Evolutionary conservation across 192 early-diverging fungal species (phyloP), one percentile per base, ranked within the genome.

Genomic region (Pecoramyces ruminantium): DNA sequence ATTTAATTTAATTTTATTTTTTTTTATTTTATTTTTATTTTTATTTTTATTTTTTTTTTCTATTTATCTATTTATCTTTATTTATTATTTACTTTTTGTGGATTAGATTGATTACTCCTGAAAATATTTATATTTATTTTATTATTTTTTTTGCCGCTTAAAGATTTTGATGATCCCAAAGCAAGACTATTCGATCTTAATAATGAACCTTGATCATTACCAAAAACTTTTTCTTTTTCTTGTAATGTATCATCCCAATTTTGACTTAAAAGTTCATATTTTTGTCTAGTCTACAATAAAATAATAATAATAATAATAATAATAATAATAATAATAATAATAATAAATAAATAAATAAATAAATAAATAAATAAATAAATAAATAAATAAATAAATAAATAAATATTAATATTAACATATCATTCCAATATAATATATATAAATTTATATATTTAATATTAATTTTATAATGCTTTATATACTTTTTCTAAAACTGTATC

Each of bases 401-500:
- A 34, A 6, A 34, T 34, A 34, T 6, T 34, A 34, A 11, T 34
- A 34, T 11, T 34, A 34, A 6, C 11, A 6, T 34, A 6, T 34
- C 11, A 6, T 34, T 34, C 11, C 11, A 6, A 6, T 34, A 6
- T 34, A 6, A 6, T 34, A 34, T 34, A 34, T 34, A 34, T 6
- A 34, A 34, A 34, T 6, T 34, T 6, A 34, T 34, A 34, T 34
- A 34, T 11, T 34, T 11, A 34, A 34, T 34, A 34, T 3, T 6
- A 34, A 34, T 34, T 6, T 6, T 6, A 34, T 34, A n/a, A n/a
- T n/a, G n/a, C 34, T 30, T 28, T 4, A 77, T 29, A 29, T 84
- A 94, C 92, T 89, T 96, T 96, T 79, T 98, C 97, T 78, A 98
- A 85, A 77, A 87, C 82, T 38, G 82, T 82, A 81, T 97, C 95